phyloP scores from a whole-genome alignment of 2,329 filamentous ascomycete species.

The Verticillium nonalfalfae region DNA sequence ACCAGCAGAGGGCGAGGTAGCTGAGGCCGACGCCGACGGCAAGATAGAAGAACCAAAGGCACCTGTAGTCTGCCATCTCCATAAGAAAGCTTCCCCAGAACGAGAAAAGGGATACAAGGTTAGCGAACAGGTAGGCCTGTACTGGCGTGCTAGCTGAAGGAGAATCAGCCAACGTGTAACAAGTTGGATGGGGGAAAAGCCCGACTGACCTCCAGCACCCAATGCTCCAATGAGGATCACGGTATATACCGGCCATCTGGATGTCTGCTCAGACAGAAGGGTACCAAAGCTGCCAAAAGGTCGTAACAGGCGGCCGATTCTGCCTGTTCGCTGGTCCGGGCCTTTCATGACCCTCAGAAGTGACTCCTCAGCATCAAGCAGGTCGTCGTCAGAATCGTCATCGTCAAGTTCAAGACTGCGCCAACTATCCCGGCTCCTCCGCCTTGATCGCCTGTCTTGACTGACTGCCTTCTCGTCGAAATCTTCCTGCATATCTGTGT shows the following conservation, averaged over 20 bases:
- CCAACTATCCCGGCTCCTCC: not conserved
- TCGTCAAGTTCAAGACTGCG: not conserved
- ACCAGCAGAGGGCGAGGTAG: slow-evolving; percentile 19
- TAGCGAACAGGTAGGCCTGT: slow-evolving; percentile 22
- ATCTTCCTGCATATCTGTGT: not conserved
- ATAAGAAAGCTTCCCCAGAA: slow-evolving; percentile 9
- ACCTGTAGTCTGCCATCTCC: slow-evolving; percentile 17
- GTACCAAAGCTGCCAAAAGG: slow-evolving; percentile 9
- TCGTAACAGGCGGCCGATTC: not conserved
- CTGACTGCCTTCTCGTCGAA: not conserved
- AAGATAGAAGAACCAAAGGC: slow-evolving; percentile 22
- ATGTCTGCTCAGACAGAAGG: slow-evolving; percentile 13
- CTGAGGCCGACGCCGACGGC: slow-evolving; percentile 19
- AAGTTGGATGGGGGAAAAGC: not conserved
- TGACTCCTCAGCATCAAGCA: not conserved
- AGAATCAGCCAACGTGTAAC: not conserved
- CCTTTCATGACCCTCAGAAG: not conserved
- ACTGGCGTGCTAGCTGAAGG: slow-evolving; percentile 16
- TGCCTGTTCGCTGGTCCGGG: not conserved
- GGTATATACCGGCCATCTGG: slow-evolving; percentile 16
- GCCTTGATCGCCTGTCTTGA: not conserved
- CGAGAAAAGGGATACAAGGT: slow-evolving; percentile 18
- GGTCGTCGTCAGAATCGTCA: not conserved
- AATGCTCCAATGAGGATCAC: slow-evolving; percentile 17
- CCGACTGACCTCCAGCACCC: slow-evolving; percentile 9